Base-by-base conservation (phyloP, 257 asterid species). In the Henckelia pumila region DNA sequence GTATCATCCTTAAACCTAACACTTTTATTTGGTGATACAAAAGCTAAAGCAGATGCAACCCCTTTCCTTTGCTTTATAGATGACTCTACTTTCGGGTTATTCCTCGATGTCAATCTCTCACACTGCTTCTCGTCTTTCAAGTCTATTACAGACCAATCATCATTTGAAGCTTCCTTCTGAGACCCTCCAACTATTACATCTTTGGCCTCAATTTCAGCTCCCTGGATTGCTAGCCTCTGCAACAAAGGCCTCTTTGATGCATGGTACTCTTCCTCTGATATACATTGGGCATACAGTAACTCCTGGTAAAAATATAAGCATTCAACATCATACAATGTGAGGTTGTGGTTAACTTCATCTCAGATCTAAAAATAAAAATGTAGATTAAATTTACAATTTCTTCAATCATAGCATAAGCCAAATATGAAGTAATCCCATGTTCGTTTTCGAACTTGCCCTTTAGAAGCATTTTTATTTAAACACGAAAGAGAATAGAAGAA, bases 191-290 rank as follows among this genome's bases (percentile, higher is more conserved):
- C 74, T 22, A 82, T 75, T 32, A 92, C 88, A 71, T 92, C 94
- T 37, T 80, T 86, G 56, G 96, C 90, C 73, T 85, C 91, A 66
- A 92, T 92, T 78, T 83, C 91, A 56, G 93, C 98, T 64, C 99
- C 97, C 78, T 93, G 99, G 80, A 80, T 87, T 29, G 95, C 96
- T 70, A 93, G 73, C 76, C 96, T 86, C 75, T 86, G 97, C 61
- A 93, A 67, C 64, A 93, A 78, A 7, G 99, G 99, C 79, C 94
- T 85, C 83, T 90, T 93, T 8, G 96, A 88, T 4, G 80, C 63
- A 68, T 93, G 94, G 60, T 93, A 90, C 83, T 88, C 99, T 50
- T 86, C 95, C 58, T 93, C 97, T 11, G 97, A 72, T 85, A 93
- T 84, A 76, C 97, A 89, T 30, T 85, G 90, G 11, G 92, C 88